Evolutionary conservation across 306 rosid species (phyloP), one percentile per base, ranked within the genome.

Genomic region (Medicago ruthenica): DNA sequence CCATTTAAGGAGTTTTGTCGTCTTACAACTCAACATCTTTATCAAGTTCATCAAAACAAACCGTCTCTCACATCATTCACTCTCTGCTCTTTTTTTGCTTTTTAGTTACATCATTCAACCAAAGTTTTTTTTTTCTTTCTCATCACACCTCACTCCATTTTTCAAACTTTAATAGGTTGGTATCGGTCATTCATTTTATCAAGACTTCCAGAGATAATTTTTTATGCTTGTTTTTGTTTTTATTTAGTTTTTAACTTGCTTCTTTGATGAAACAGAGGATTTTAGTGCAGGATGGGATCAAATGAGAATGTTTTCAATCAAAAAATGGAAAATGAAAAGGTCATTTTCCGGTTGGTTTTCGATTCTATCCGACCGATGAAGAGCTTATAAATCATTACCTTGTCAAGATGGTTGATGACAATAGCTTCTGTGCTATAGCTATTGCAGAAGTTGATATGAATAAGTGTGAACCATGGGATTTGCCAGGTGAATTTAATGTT

Each of bases 391-490:
- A 63, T 13, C 81, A 85, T 37, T 93, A 91, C 72, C 89, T 93
- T 1, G 70, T 69, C 1, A 88, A 83, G 8, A 93, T 91, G 83
- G 89, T 88, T 71, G 62, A 75, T n/a, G 74, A 88, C 83, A 55
- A 39, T 12, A 20, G 34, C 27, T 93, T 93, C 87, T 81, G 44
- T 4, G 77, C 92, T 41, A 55, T 10, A 48, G 97, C 93, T 0
- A 84, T 93, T 18, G 89, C 84, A n/a, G 98, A 93, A 75, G 93
- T 77, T 15, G 96, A 93, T 81, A 64, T 93, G 64, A 91, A 93
- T 80, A 91, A 88, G 85, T 81, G 86, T 31, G 98, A 93, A 81
- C 98, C 98, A 13, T 91, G 97, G 97, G 96, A 91, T 60, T 89
- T 93, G 84, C 97, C 98, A 18, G 72, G 98, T 91, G 81, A 82